Evolutionary conservation across 2,329 filamentous ascomycete species (phyloP), one percentile per base, ranked within the genome.

Genomic region (Penicillium verrucosum): DNA sequence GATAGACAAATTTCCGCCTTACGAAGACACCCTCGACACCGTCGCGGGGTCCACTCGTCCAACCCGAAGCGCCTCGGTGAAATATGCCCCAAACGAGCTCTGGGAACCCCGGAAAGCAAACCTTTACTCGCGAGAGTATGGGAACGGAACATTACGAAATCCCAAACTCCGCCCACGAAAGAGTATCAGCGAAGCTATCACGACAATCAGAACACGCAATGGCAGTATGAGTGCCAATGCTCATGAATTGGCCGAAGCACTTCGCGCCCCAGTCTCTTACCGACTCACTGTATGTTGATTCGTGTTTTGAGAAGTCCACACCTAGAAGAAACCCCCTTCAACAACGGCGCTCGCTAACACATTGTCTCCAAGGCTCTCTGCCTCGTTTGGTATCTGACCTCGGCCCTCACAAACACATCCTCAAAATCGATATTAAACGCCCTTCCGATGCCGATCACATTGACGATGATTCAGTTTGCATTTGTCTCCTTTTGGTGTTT

Each of bases 371-470:
- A 97, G 93, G 76, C 83, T 49, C 86, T 97, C 47, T 97, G 93
- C 76, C 78, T 92, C 56, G 77, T 93, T 70, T 97, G 94, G 94
- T 99, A 97, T 79, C 84, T 89, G 73, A 96, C 92, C 25, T 97
- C 93, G 42, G 94, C 95, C 60, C 80, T 97, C 65, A 97, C 94
- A 60, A 99, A 97, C 73, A 97, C 94, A 2, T 97, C 94, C 25
- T 97, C 94, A 51, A 99, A 99, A 78, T 90, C 93, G 18, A 99
- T 99, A 69, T 81, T 97, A 60, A 97, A 91, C 65, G 89, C 90
- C 42, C 90, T 97, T 64, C 86, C 90, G 57, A 94, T 91, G 75
- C 93, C 93, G 1, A 89, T 94, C 32, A 97, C 93, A 21, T 83
- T 97, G 67, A 97, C 93, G 1, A 82, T 96, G 56, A 82, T 96